Evolutionary conservation across 192 early-diverging fungal genomes (phyloP), one percentile per base, ranked within the genome.

Genomic region (Coemansia sp.): DNA sequence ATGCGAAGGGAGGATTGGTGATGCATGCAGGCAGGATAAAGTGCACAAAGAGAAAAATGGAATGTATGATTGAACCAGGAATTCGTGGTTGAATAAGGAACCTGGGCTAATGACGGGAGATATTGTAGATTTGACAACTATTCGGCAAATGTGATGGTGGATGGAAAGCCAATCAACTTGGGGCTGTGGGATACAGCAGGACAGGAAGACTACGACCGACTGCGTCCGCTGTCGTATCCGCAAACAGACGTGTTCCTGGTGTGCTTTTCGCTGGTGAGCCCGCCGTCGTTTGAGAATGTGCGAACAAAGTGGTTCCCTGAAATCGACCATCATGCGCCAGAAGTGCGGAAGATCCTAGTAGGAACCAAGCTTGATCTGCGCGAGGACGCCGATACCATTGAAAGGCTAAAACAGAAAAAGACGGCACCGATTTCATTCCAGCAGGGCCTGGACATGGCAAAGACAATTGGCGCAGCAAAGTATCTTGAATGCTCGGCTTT

Each of bases 171-270:
- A 52, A 96, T 98, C 80, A 98, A 92, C 79, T 78, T 98, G 46
- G 95, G 95, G 33, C 84, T 98, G 53, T 98, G 94, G 94, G 95
- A 98, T 83, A 98, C 95, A 3, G 95, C 95, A 48, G 95, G 95
- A 46, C 95, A 98, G 80, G 95, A 98, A 81, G 96, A 98, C 78
- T 96, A 97, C 79, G 96, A 97, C 72, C 92, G 96, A 44, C 83
- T 98, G 50, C 90, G 96, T 54, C 96, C 96, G 8, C 83, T 98
- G 38, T 95, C 93, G 50, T 98, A 98, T 78, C 96, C 96, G 43
- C 96, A 98, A 65, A 98, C 96, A 6, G 96, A 98, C 72, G 93
- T 98, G 15, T 98, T 98, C 80, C 81, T 98, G 56, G 87, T 98
- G 65, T 98, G 96, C 81, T 98, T 98, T 70, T 98, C 96, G 44